phyloP scores from a whole-genome alignment of 148 eudicot species.

The Persicaria maculosa region DNA sequence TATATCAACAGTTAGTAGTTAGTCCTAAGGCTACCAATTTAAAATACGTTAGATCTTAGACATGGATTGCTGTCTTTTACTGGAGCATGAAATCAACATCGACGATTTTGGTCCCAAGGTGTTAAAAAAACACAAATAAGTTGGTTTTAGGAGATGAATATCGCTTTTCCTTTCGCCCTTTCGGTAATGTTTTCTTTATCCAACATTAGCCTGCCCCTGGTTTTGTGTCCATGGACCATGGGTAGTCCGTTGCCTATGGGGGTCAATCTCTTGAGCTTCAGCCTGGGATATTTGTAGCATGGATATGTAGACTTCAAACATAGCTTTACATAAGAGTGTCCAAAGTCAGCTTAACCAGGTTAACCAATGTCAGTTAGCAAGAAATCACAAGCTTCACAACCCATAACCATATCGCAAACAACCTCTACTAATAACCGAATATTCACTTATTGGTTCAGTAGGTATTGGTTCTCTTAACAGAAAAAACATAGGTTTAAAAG shows the following conservation, averaged over 20 bases:
- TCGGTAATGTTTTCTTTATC: background rate
- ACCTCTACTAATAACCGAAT: too few species aligned
- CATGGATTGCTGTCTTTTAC: background rate
- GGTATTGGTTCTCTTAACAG: too few species aligned
- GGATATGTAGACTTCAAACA: background rate
- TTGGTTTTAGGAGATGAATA: background rate
- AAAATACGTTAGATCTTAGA: background rate
- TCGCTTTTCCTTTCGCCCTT: background rate
- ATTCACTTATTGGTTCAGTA: too few species aligned
- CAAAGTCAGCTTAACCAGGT: too few species aligned
- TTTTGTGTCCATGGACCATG: background rate
- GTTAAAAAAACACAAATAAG: background rate
- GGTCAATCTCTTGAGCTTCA: background rate
- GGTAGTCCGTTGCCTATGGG: background rate
- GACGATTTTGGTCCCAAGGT: background rate
- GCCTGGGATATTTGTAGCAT: background rate
- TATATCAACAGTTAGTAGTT: slow-evolving; percentile 10
- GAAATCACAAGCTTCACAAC: too few species aligned
- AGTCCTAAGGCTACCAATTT: background rate
- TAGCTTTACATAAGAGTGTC: background rate
- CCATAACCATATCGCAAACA: too few species aligned
- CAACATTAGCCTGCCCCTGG: background rate
- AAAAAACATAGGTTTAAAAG: too few species aligned
- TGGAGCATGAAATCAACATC: background rate
- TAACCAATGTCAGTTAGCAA: too few species aligned